Evolutionary conservation across 2,329 filamentous ascomycete genomes (phyloP), one percentile per base, ranked within the genome.

Genomic region (Atkinsonella texensis): DNA sequence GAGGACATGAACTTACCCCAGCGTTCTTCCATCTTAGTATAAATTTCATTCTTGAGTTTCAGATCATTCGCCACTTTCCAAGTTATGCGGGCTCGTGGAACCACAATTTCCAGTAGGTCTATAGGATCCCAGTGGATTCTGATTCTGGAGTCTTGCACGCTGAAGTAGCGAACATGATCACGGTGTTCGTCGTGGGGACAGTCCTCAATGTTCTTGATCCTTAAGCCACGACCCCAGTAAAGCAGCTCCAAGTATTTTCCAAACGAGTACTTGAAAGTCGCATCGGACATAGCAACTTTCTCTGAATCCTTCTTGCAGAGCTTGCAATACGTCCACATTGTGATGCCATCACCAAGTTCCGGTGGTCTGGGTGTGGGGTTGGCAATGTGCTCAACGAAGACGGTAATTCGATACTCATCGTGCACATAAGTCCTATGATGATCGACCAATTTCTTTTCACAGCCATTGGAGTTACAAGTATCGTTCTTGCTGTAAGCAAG

Each of bases 251-350:
- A 75, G 62, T 97, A 98, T 67, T 98, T 98, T 11, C 89, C 93
- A 62, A 98, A 95, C 0, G 93, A 98, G 65, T 98, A 98, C 65
- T 94, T 96, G 87, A 89, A 98, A 0, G 90, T 94, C 60, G 83
- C 89, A 52, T 89, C 83, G 1, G 91, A 96, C 89, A 98, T 96
- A 33, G 85, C 83, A 58, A 87, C 86, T 46, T 90, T 83, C 40
- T 89, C 87, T 0, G 91, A 95, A 64, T 97, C 90, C 58, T 88
- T 88, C 49, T 87, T 84, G 66, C 94, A 98, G 32, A 87, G 76
- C 60, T 95, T 93, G 72, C 93, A 98, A 59, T 85, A 89, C 58
- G 89, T 97, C 94, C 94, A 98, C 89, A 98, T 96, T 52, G 90
- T 79, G 52, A 98, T 95, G 2, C 84, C 86, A 43, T 72, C 70